A percentile compares a stretch with the other conserved stretches of the same genome.
These are phyloP conservation scores for Fusarium domesticum DNA, from an alignment of 2,329 filamentous ascomycete species.

Conservation along the genomic window DNA sequence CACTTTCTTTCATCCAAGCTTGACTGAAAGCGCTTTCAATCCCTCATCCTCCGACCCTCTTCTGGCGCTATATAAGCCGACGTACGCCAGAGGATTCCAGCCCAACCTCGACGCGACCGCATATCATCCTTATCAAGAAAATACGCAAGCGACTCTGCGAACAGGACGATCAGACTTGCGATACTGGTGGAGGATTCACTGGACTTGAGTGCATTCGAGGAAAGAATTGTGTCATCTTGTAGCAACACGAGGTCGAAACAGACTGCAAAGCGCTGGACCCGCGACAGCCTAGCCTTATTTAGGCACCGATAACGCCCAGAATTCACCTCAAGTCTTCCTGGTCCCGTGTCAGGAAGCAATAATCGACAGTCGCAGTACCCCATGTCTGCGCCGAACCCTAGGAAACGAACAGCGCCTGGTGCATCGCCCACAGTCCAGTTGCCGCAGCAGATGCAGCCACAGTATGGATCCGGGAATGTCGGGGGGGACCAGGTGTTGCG, in stretches of 20 bases:
- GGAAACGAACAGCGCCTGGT: conserved; percentile 75
- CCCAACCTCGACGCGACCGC: background rate
- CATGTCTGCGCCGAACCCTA: conserved; percentile 51
- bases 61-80: background rate
- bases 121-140: no score
- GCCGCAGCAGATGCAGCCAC: conserved; percentile 49
- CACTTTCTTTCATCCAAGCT: background rate
- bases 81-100: background rate
- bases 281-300: no score
- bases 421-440: conserved; percentile 60
- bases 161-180: no score
- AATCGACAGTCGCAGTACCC: conserved; percentile 4
- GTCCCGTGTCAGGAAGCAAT: conserved; percentile 8
- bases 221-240: no score
- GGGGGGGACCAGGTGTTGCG: conserved; percentile 46
- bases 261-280: no score
- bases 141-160: no score
- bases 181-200: no score
- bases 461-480: conserved; percentile 45
- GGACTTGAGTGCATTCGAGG: no score
- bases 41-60: background rate
- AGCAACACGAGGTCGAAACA: no score
- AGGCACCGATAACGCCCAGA: conserved; percentile 23
- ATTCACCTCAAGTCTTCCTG: background rate
- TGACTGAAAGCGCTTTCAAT: background rate